Percentiles rank a stretch among this genome's conserved stretches.
These are phyloP conservation scores for Gliomastix tumulicola DNA, from an alignment of 2,329 filamentous ascomycete genomes.

Conservation along the genomic window DNA sequence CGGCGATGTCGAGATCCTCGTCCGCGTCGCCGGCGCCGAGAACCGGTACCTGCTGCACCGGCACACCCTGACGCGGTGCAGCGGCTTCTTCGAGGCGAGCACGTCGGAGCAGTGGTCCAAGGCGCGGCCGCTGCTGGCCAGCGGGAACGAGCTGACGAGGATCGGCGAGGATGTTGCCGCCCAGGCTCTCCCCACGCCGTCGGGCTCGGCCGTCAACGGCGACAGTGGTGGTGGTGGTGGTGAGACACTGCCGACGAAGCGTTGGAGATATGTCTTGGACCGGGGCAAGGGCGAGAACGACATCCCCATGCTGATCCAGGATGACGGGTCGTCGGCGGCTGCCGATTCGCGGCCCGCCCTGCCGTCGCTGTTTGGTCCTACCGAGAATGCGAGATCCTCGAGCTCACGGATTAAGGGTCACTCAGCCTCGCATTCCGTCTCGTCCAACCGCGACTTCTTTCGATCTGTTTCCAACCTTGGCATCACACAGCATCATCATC, in stretches of 20 bases:
- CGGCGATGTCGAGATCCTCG: conserved; percentile 86
- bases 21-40: conserved; percentile 55
- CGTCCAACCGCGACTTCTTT: conserved; percentile 57
- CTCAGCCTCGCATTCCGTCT: conserved; percentile 43
- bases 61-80: conserved; percentile 82
- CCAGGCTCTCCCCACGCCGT: conserved; percentile 2
- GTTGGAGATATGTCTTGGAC: conserved; percentile 87
- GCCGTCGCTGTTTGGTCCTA: not conserved
- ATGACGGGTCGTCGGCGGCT: conserved; percentile 37
- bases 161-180: conserved; percentile 37
- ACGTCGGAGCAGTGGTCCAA: conserved; percentile 69
- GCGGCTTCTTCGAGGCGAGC: conserved; percentile 86
- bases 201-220: conserved; percentile 9
- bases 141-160: conserved; percentile 41
- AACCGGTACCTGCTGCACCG: conserved; percentile 82
- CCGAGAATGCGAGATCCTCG: too few species aligned
- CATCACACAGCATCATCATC: conserved; percentile 31
- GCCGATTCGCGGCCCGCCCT: not conserved
- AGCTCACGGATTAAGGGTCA: conserved; percentile 32
- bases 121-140: conserved; percentile 15
- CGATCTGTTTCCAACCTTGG: conserved; percentile 79
- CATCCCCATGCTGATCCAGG: conserved; percentile 83
- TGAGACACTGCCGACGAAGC: conserved; percentile 28
- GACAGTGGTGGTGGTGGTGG: conserved; percentile 10
- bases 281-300: conserved; percentile 65